Evolutionary conservation across 192 early-diverging fungal genomes (phyloP).

Genomic region (Umbelopsis vinacea): DNA sequence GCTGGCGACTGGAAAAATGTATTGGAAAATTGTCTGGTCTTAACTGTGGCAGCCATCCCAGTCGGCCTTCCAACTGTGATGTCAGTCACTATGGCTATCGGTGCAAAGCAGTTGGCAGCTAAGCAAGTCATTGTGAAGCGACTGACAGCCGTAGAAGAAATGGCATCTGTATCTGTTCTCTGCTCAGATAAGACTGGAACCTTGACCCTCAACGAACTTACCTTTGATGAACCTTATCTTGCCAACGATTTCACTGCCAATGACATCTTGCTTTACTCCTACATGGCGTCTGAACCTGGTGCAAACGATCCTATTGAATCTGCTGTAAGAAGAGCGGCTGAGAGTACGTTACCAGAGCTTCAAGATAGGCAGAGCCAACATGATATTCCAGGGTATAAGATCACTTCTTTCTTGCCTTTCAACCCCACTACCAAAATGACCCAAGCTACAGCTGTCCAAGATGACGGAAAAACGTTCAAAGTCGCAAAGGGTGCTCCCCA

Average conservation of each 20-base stretch:
- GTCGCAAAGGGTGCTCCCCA: constrained; percentile 93
- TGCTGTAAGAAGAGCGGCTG: constrained; percentile 79
- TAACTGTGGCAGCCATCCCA: constrained; percentile 89
- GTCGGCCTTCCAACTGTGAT: constrained; percentile 90
- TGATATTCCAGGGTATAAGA: constrained; percentile 88
- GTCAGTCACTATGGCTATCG: constrained; percentile 93
- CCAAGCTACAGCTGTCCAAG: constrained; percentile 77
- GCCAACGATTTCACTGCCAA: constrained; percentile 66
- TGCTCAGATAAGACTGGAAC: constrained; percentile 87
- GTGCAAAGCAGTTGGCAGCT: constrained; percentile 82
- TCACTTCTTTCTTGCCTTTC: constrained; percentile 87
- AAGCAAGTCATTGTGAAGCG: constrained; percentile 94
- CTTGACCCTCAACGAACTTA: constrained; percentile 86
- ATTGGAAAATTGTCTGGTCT: constrained; percentile 70
- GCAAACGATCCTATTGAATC: constrained; percentile 86
- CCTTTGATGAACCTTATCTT: constrained; percentile 83
- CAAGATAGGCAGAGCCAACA: constrained; percentile 65
- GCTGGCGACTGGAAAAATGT: constrained; percentile 59
- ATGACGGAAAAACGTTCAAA: constrained; percentile 74
- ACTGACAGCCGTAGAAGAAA: constrained; percentile 89
- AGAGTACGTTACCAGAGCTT: constrained; percentile 66
- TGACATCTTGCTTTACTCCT: constrained; percentile 80
- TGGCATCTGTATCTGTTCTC: constrained; percentile 83
- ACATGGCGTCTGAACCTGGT: constrained; percentile 81
- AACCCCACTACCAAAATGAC: constrained; percentile 88